These are phyloP conservation scores for Quercus gilva DNA, from an alignment of 306 rosid species.

Conservation along the genomic window DNA sequence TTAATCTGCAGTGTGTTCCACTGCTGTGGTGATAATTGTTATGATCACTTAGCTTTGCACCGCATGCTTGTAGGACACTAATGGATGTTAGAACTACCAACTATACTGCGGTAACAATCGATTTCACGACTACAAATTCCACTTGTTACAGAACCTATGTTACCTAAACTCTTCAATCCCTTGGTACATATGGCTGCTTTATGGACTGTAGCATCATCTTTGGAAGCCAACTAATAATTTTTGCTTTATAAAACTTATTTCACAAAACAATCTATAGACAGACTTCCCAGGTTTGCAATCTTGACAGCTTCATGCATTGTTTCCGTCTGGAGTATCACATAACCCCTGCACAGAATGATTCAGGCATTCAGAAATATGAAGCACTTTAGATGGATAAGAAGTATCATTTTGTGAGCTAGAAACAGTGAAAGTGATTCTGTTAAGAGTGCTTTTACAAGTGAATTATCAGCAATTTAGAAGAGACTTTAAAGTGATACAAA, in stretches of 20 bases:
- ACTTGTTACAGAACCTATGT: background rate
- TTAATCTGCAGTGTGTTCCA: background rate
- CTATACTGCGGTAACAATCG: background rate
- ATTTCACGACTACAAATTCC: background rate
- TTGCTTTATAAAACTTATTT: background rate
- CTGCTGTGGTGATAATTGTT: background rate
- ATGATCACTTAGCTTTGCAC: background rate
- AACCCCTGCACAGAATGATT: background rate
- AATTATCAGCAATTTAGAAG: background rate
- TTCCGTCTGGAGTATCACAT: background rate
- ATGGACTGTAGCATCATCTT: background rate
- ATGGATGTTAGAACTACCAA: background rate
- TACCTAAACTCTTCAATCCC: background rate
- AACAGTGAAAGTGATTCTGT: background rate
- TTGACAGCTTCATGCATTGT: background rate
- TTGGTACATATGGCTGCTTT: background rate
- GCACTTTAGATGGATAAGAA: background rate
- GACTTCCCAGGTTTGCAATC: background rate
- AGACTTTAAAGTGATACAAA: constrained; percentile 30
- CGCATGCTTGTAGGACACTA: background rate
- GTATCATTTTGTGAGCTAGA: background rate
- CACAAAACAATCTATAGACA: background rate
- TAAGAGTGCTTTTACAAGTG: background rate
- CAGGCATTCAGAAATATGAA: background rate
- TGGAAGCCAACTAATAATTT: background rate